Base-by-base conservation (phyloP, 2,329 filamentous ascomycete genomes). In the Pyrenophora graminea region DNA sequence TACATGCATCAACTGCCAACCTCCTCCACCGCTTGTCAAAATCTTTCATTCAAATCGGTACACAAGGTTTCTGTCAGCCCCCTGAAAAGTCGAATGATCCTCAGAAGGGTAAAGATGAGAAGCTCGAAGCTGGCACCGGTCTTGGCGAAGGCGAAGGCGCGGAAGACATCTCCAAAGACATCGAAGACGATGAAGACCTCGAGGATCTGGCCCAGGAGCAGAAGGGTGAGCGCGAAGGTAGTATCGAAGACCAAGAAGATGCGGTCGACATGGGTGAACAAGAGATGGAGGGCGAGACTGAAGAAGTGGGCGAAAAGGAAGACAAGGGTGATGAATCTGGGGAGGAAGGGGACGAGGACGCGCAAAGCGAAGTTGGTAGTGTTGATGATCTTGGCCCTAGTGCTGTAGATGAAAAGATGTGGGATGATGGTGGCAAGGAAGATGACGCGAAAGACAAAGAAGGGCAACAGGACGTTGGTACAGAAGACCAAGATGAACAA, bases 371-470 rank as follows among this genome's bases (percentile, higher is more conserved):
- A 73, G 84, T 89, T 4, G 94, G 92, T 1, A 89, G 91, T 64
- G 91, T 97, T 9, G 90, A 97, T 75, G 91, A 96, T 64, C 79
- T 96, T 36, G 93, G 96, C 62, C 88, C 91, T 10, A 89, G 86
- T 13, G 90, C 93, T 17, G 89, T 97, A 1, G 95, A 99, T 69
- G 95, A 99, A 77, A 99, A 97, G 79, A 91, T 97, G 83, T 99
- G 94, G 94, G 92, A 99, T 73, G 92, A 91, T 33, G 86, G 87
- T 39, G 87, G 90, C 37, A 81, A 87, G 40, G 82, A 92, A 38
- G 85, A 92, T 40, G 86, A 89, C 1, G 88, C 93, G 40, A 94
- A 94, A 61, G 89, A 97, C 38, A 88, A 90, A 66, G 80, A 90
- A 66, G 87, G 85, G 5, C 85, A 91, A 47, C 82, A 77, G 9